These are phyloP conservation scores for Pleurotus giganteus DNA, from an alignment of 768 basidiomycete species.

Conservation along the genomic window DNA sequence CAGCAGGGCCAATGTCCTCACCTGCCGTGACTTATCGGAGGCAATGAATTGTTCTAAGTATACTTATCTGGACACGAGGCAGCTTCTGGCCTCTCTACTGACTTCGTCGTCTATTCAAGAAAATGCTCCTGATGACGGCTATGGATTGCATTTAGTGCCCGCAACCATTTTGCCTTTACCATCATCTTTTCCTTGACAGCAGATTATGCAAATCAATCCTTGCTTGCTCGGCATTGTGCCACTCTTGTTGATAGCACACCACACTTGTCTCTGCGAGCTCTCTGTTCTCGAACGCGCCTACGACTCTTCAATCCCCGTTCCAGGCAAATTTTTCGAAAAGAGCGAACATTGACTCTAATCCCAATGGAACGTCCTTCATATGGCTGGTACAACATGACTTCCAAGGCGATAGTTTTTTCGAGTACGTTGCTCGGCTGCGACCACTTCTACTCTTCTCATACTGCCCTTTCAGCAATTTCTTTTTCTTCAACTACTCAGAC, in stretches of 20 bases:
- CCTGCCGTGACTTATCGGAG: too few species aligned
- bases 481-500: constrained; percentile 59
- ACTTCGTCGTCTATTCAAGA: too few species aligned
- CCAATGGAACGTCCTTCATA: constrained; percentile 50
- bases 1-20: too few species aligned
- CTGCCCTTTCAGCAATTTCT: constrained; percentile 41
- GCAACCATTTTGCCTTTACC: too few species aligned
- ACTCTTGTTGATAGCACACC: not conserved
- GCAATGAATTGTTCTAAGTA: too few species aligned
- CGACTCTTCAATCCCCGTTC: not conserved
- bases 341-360: constrained; percentile 34
- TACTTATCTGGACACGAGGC: too few species aligned
- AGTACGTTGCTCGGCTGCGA: constrained; percentile 40
- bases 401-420: constrained; percentile 64
- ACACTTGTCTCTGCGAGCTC: not conserved
- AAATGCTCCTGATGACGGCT: too few species aligned
- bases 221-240: too few species aligned
- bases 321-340: constrained; percentile 11
- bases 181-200: too few species aligned
- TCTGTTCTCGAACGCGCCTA: not conserved
- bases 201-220: too few species aligned
- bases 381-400: constrained; percentile 73
- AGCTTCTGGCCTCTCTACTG: too few species aligned
- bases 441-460: constrained; percentile 7
- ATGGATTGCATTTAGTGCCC: too few species aligned